These are phyloP conservation scores for Plectosphaerella plurivora DNA, from an alignment of 2,329 filamentous ascomycete species.

Conservation along the genomic window DNA sequence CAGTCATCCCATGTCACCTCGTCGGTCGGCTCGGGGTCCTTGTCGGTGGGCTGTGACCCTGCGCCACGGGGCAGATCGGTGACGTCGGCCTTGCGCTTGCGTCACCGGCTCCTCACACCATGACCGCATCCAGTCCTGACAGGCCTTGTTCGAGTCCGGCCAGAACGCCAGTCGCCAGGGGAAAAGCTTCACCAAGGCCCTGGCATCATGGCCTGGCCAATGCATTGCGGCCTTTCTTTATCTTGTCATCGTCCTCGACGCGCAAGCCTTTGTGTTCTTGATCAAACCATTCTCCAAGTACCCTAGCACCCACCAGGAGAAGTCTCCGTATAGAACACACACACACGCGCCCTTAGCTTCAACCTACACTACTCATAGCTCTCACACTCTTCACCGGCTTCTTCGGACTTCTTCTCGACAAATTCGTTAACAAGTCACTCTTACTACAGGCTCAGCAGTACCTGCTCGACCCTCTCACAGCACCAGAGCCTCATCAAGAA, in stretches of 20 bases:
- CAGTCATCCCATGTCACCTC: neutral
- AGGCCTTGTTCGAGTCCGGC: too few species aligned
- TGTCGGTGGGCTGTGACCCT: neutral
- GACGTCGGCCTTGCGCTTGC: neutral
- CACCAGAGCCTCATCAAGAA: slow-evolving; percentile 62
- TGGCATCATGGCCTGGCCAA: too few species aligned
- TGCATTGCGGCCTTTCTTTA: neutral
- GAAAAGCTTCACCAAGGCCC: too few species aligned
- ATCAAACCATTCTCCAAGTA: too few species aligned
- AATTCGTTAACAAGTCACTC: slow-evolving; percentile 2
- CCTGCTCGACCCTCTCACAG: slow-evolving; percentile 65
- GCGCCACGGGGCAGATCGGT: neutral
- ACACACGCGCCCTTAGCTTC: neutral
- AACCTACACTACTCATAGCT: too few species aligned
- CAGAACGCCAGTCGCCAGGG: too few species aligned
- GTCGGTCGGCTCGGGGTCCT: neutral
- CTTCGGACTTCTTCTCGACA: neutral
- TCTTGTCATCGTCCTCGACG: neutral
- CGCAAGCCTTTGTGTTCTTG: neutral
- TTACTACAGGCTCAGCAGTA: slow-evolving; percentile 55
- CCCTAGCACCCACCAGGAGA: neutral
- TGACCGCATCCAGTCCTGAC: neutral
- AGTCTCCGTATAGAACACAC: slow-evolving; percentile 1
- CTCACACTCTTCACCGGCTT: too few species aligned
- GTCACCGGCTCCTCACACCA: neutral